Conservation (phyloP, 257 asterid genomes). For the Solanum arcanum region DNA sequence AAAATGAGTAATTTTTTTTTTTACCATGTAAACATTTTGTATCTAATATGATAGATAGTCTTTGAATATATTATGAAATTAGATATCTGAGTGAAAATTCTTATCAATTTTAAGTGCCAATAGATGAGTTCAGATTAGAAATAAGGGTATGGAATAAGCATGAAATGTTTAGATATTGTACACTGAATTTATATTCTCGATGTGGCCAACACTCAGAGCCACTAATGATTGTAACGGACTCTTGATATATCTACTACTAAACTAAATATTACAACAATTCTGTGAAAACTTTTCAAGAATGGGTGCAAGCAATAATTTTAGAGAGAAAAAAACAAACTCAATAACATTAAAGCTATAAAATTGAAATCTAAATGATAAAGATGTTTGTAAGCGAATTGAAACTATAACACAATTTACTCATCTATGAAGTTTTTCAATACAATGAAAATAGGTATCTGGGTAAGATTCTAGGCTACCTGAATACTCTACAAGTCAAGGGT, state of each 20-base stretch:
- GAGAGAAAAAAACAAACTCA: background rate
- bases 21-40: background rate
- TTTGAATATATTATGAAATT: too few species aligned
- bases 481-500: background rate
- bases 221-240: background rate
- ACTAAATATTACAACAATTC: background rate
- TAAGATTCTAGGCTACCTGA: background rate
- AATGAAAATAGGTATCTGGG: too few species aligned
- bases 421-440: background rate
- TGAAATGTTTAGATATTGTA: background rate
- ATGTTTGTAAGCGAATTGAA: background rate
- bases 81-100: accelerated
- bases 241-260: background rate
- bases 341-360: background rate
- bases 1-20: background rate
- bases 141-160: background rate
- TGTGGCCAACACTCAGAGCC: accelerated
- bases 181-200: too few species aligned
- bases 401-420: background rate
- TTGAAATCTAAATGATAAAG: background rate
- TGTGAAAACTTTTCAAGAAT: background rate
- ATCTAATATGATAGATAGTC: background rate
- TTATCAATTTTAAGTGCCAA: too few species aligned
- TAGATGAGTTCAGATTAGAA: background rate
- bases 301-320: background rate